Percentiles rank a stretch among this genome's conserved stretches.
Conservation (phyloP, 768 basidiomycete genomes). For the Candolleomyces aberdarensis region DNA sequence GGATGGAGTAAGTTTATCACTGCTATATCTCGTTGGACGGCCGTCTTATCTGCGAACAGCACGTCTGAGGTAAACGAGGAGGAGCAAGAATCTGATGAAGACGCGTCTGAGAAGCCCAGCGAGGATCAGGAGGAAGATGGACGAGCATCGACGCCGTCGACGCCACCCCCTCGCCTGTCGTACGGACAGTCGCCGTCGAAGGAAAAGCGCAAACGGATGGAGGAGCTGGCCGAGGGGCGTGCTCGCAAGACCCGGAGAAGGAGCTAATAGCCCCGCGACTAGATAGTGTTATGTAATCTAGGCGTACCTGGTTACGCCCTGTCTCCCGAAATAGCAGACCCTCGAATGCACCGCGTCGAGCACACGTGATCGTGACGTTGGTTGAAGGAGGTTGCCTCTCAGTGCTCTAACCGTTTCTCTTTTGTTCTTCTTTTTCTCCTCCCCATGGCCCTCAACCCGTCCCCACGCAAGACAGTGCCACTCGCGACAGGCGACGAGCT, state of each 20-base stretch:
- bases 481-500: conserved; percentile 67
- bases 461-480: conserved; percentile 73
- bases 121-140: conserved; percentile 3
- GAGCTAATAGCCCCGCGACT: not conserved
- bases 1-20: not conserved
- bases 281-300: no score
- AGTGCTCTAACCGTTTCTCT: conserved; percentile 10
- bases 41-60: conserved; percentile 8
- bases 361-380: conserved; percentile 10
- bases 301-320: not conserved
- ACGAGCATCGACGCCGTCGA: not conserved
- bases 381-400: conserved; percentile 7
- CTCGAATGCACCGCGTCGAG: not conserved
- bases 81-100: not conserved
- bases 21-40: conserved; percentile 10
- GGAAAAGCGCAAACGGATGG: conserved; percentile 31
- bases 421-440: conserved; percentile 4
- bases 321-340: not conserved
- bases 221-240: conserved; percentile 27
- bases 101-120: not conserved
- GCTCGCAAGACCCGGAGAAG: conserved; percentile 15
- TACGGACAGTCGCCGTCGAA: conserved; percentile 28
- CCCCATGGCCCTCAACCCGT: conserved; percentile 61
- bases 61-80: not conserved
- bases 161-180: conserved; percentile 8